Percentiles rank a stretch among this genome's conserved stretches.
phyloP scores from a whole-genome alignment of 257 asterid genomes.

The Cruciata laevipes region DNA sequence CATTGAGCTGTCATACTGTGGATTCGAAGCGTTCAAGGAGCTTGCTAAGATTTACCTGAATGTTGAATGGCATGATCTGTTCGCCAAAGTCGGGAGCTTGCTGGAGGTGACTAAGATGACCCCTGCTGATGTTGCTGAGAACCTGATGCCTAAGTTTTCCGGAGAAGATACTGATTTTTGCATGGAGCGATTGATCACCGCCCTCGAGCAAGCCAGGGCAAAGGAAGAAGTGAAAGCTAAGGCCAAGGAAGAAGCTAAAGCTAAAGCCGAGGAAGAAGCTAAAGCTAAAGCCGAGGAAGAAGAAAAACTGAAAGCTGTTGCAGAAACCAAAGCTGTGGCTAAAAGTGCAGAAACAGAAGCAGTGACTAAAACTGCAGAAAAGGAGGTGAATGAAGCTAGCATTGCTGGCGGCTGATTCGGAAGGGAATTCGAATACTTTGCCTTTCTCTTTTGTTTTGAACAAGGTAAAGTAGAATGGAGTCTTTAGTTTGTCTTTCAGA shows the following conservation, averaged over 20 bases:
- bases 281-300: not conserved
- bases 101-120: not conserved
- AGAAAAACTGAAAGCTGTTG: not conserved
- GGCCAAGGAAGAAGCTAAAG: not conserved
- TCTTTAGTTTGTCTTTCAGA: too few relatives aligned
- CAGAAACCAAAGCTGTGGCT: too few relatives aligned
- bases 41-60: not conserved
- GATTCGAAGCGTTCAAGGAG: not conserved
- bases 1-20: not conserved
- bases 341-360: not conserved
- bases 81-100: not conserved
- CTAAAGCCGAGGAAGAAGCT: not conserved
- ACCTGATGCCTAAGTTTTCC: not conserved
- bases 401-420: not conserved
- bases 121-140: not conserved
- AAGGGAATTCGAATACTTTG: too few relatives aligned
- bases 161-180: constrained; percentile 5
- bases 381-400: not conserved
- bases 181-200: constrained; percentile 13
- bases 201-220: constrained; percentile 3
- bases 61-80: not conserved
- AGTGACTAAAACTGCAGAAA: not conserved
- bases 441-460: too few relatives aligned
- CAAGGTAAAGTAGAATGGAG: too few relatives aligned
- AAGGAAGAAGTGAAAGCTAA: not conserved